Conservation (phyloP, 352 stramenopile genomes). For the Phytophthora litchii region DNA sequence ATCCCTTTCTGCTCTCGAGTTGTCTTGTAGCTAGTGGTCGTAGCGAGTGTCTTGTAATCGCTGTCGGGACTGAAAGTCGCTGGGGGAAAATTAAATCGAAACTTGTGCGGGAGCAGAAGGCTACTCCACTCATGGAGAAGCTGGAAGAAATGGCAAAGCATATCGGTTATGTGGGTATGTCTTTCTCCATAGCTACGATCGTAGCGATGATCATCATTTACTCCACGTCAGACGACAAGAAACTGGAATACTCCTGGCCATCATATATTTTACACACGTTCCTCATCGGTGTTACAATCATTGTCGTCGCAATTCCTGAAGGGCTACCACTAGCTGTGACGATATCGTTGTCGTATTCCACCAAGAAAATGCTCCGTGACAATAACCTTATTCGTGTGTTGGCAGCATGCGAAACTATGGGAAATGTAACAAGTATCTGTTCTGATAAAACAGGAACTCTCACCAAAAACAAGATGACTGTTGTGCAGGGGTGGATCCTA, state of each 20-base stretch:
- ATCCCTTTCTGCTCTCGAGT: slow-evolving; percentile 90
- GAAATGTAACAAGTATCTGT: slow-evolving; percentile 98
- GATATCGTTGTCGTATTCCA: slow-evolving; percentile 95
- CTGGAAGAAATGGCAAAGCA: slow-evolving; percentile 91
- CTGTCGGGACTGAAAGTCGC: slow-evolving; percentile 78
- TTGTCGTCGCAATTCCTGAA: slow-evolving; percentile 95
- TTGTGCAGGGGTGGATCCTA: slow-evolving; percentile 91
- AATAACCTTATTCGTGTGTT: slow-evolving; percentile 99
- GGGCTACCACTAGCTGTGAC: slow-evolving; percentile 94
- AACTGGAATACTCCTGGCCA: slow-evolving; percentile 69
- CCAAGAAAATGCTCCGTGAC: slow-evolving; percentile 98
- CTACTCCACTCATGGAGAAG: slow-evolving; percentile 93
- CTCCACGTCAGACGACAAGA: slow-evolving; percentile 58
- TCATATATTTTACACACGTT: slow-evolving; percentile 93
- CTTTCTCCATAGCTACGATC: slow-evolving; percentile 88
- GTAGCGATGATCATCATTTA: slow-evolving; percentile 89
- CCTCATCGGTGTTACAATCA: slow-evolving; percentile 94
- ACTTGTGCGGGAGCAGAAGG: slow-evolving; percentile 86
- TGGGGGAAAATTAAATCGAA: slow-evolving; percentile 94
- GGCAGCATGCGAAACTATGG: slow-evolving; percentile 98
- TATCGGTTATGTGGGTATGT: slow-evolving; percentile 88
- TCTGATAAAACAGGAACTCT: slow-evolving; percentile 98
- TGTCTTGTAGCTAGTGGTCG: slow-evolving; percentile 78
- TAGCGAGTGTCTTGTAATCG: slow-evolving; percentile 82
- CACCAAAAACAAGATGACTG: slow-evolving; percentile 98